phyloP scores from a whole-genome alignment of 345 rosid genomes.

The Acer negundo region DNA sequence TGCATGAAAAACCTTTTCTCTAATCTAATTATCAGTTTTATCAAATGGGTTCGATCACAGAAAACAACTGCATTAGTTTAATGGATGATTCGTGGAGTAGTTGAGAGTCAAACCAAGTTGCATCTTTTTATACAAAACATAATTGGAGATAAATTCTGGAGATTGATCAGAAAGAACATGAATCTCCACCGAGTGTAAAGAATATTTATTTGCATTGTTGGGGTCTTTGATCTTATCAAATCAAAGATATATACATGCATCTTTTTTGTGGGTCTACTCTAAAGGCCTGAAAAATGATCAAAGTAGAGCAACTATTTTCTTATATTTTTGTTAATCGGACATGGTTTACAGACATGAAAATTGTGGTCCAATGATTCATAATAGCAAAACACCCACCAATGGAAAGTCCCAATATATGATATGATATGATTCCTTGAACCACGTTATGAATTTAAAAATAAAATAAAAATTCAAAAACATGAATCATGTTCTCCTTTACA shows the following conservation, averaged over 20 bases:
- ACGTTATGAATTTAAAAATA: not conserved
- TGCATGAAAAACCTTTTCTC: no score
- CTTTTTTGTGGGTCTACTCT: not conserved
- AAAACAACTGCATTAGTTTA: not conserved
- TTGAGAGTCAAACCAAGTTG: slow-evolving; percentile 27
- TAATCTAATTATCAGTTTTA: not conserved
- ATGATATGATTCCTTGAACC: slow-evolving; percentile 1
- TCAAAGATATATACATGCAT: not conserved
- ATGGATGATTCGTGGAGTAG: not conserved
- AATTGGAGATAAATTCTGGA: slow-evolving; percentile 1
- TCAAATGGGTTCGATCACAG: not conserved
- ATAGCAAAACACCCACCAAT: not conserved
- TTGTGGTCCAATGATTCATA: not conserved
- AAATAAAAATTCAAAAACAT: not conserved
- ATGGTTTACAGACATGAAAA: slow-evolving; percentile 12
- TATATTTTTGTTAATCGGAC: not conserved
- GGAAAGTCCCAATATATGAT: not conserved
- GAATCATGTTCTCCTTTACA: not conserved
- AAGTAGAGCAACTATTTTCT: not conserved
- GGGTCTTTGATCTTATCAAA: slow-evolving; percentile 1
- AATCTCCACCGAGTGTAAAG: not conserved
- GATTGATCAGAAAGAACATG: not conserved
- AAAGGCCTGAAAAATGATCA: not conserved
- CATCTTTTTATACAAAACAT: not conserved
- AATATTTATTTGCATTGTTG: not conserved